Evolutionary conservation across 2,329 filamentous ascomycete genomes (phyloP).

Genomic region (Zymoseptoria tritici): DNA sequence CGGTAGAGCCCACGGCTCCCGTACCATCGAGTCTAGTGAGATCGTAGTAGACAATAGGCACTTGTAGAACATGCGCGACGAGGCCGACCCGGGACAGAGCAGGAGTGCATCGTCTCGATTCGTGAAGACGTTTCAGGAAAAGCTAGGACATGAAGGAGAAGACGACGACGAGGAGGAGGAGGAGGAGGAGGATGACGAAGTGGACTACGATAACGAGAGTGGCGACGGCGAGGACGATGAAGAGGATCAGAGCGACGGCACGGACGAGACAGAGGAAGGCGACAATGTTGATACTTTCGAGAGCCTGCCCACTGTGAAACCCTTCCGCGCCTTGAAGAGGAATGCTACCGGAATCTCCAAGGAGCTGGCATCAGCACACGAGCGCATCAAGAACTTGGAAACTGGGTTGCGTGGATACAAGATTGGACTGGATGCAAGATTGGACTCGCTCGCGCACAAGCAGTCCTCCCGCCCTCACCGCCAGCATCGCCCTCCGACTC

Average conservation of each 20-base stretch:
- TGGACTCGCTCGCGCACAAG: no score
- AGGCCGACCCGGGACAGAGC: conserved; percentile 42
- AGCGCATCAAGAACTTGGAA: no score
- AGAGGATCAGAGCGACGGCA: conserved; percentile 1
- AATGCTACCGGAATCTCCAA: no score
- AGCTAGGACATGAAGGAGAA: conserved; percentile 28
- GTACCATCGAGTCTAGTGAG: conserved; percentile 65
- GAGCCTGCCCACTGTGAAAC: neutral
- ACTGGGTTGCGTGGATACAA: no score
- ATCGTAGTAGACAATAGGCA: conserved; percentile 92
- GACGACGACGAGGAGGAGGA: conserved; percentile 12
- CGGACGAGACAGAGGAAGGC: conserved; percentile 3
- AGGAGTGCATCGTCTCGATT: conserved; percentile 25
- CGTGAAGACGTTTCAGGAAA: conserved; percentile 25
- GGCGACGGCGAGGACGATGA: conserved; percentile 16
- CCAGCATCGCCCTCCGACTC: no score
- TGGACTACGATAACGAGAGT: conserved; percentile 31
- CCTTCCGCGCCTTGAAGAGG: conserved; percentile 4
- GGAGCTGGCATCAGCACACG: no score
- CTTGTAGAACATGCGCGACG: conserved; percentile 54
- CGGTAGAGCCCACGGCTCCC: no score
- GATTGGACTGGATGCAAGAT: no score
- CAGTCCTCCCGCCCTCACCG: no score
- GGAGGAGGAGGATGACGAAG: conserved; percentile 27
- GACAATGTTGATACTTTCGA: neutral